Base-by-base conservation (phyloP, 1,139 yeast genomes). In the Geotrichum fermentans region DNA sequence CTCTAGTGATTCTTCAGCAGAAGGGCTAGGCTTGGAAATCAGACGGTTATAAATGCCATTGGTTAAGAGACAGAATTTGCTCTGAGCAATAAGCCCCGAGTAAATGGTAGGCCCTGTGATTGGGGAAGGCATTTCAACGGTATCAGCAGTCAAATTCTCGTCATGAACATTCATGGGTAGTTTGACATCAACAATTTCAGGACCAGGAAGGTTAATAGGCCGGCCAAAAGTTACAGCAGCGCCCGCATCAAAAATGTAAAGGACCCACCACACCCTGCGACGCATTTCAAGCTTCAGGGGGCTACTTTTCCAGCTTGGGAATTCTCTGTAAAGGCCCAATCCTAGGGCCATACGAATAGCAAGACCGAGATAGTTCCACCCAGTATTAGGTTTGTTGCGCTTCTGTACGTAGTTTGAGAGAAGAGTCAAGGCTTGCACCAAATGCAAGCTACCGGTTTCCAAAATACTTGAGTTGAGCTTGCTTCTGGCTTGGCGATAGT, bases 341-440 rank as follows among this genome's bases (percentile, higher is more conserved):
- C 85, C 82, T 52, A 80, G 71, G 0, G 88, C 87, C 77, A 82
- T 79, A 55, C 84, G 68, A 10, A 79, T 74, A 0, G 87, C 83
- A 28, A 80, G 64, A 2, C 89, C 88, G 26, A 80, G 63, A 57
- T 77, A 79, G 57, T 76, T 77, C 81, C 83, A 79, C 18, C 86
- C 83, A 0, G 84, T 75, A 59, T 80, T 81, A 46, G 83, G 82
- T 53, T 77, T 75, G 57, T 80, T 78, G 49, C 83, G 70, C 63
- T 79, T 79, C 59, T 79, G 84, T 7, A 79, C 74, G 61, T 81
- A 82, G 55, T 78, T 78, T 44, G 82, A 73, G 54, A 82, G 63
- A 30, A 82, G 62, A 1, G 80, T 72, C 34, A 80, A 64, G 0
- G 83, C 75, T 42, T 75, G 74, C 3, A 80, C 72, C 35, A 80